These are phyloP conservation scores for Telopea speciosissima DNA, from an alignment of 177 flowering plant species.

Conservation along the genomic window DNA sequence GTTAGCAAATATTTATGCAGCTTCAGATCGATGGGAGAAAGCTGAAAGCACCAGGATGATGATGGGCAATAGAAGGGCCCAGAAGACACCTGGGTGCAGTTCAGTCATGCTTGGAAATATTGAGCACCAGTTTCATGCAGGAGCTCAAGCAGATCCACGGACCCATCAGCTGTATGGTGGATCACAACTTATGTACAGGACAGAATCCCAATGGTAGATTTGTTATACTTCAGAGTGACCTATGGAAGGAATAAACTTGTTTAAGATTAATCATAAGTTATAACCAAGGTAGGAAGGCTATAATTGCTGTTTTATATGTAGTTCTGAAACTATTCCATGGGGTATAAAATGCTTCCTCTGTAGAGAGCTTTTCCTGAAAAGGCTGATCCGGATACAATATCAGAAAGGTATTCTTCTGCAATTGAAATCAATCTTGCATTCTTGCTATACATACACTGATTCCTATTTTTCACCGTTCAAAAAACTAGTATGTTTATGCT, in stretches of 20 bases:
- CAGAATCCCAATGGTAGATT: not conserved
- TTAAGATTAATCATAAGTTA: not conserved
- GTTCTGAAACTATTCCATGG: not conserved
- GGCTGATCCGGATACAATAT: not conserved
- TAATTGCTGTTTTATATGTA: not conserved
- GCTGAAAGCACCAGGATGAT: constrained; percentile 46
- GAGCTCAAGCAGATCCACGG: not conserved
- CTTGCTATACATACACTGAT: not conserved
- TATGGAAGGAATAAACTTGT: not conserved
- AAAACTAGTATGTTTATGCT: not conserved
- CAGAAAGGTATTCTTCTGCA: not conserved
- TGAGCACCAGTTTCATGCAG: constrained; percentile 14
- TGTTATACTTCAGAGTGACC: not conserved
- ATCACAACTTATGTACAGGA: not conserved
- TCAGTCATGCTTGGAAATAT: constrained; percentile 22
- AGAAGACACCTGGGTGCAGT: constrained; percentile 48
- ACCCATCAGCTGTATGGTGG: not conserved
- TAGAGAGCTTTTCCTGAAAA: not conserved
- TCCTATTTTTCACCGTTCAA: not conserved
- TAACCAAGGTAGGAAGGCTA: not conserved
- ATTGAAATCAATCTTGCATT: too few relatives aligned
- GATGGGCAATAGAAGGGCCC: constrained; percentile 31
- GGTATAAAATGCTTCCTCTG: not conserved
- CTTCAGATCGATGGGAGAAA: constrained; percentile 59
- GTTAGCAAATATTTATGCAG: constrained; percentile 59